These are phyloP conservation scores for Nectriaceae sp. DNA, from an alignment of 2,329 filamentous ascomycete genomes.

Conservation along the genomic window DNA sequence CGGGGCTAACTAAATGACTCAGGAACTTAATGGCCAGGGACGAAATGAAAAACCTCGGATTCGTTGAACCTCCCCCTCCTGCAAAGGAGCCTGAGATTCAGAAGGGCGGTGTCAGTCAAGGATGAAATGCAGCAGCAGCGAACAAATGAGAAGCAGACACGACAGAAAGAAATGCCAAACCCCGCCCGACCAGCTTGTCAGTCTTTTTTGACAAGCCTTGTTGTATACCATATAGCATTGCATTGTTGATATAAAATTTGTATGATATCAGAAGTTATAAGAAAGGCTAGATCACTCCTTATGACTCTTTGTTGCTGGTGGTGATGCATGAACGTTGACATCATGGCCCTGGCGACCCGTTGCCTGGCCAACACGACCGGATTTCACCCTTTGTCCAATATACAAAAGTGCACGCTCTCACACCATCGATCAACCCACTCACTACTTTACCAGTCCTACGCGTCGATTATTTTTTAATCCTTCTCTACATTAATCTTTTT, in stretches of 20 bases:
- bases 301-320: constrained; percentile 20
- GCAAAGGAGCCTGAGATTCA: constrained; percentile 35
- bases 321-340: constrained; percentile 15
- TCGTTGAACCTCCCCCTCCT: constrained; percentile 46
- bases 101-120: constrained; percentile 37
- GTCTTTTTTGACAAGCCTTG: neutral
- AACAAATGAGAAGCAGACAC: constrained; percentile 31
- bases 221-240: neutral
- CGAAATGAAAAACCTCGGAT: constrained; percentile 92
- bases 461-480: neutral
- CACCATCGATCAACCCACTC: constrained; percentile 12
- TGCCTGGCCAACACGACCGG: constrained; percentile 29
- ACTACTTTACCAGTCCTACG: neutral
- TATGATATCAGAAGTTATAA: constrained; percentile 12
- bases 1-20: too few relatives aligned
- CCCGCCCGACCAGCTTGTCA: constrained; percentile 16
- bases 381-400: constrained; percentile 12
- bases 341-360: constrained; percentile 9
- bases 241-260: neutral
- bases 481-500: constrained; percentile 1
- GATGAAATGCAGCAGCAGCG: constrained; percentile 5
- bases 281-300: neutral
- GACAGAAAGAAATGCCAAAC: constrained; percentile 16
- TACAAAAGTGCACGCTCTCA: constrained; percentile 20
- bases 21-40: constrained; percentile 96